Evolutionary conservation across 805 yeast species (phyloP), one percentile per base, ranked within the genome.

Genomic region (Spathaspora boniae): DNA sequence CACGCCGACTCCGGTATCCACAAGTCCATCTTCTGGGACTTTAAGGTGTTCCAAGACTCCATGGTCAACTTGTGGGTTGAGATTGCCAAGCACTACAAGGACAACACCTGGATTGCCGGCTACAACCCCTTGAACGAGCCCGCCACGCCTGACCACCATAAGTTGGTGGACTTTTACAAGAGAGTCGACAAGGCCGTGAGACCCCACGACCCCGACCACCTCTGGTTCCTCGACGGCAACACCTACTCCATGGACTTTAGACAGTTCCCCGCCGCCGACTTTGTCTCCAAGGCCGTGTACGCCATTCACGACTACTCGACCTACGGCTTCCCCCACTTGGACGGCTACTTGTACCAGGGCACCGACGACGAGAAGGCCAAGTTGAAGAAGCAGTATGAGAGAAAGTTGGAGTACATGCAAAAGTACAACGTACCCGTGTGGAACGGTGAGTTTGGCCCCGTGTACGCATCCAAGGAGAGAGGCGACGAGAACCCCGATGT

Each of bases 381-480:
- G 46, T 43, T 72, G 36, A 44, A 54, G 36, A 36, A 37, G n/a
- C 70, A 61, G 43, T 72, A 68, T 45, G 51, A 61, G 26, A 49
- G 74, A 32, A 72, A 72, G 48, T 48, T 71, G 40, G 68, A 68
- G 41, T 68, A 58, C 49, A 67, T 67, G 65, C 45, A 43, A 26
- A 42, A 58, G 24, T 46, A 56, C 40, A 47, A 60, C 9, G 73
- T 70, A 7, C 76, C 78, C 2, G 74, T 72, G 14, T 72, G 78
- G 78, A 70, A 70, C 48, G 77, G 77, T 20, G 74, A 72, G 50
- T 69, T 72, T 48, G 75, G 78, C 22, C 75, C 77, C 6, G 74
- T 72, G 23, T 69, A 70, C 46, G 66, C 72, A 12, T 57, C 70
- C 9, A 51, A 60, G 17, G 56, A 50, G 17, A 55, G 76, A 36